Conservation (phyloP, 1,284 basidiomycete genomes). For the Microbotryum scabiosae region DNA sequence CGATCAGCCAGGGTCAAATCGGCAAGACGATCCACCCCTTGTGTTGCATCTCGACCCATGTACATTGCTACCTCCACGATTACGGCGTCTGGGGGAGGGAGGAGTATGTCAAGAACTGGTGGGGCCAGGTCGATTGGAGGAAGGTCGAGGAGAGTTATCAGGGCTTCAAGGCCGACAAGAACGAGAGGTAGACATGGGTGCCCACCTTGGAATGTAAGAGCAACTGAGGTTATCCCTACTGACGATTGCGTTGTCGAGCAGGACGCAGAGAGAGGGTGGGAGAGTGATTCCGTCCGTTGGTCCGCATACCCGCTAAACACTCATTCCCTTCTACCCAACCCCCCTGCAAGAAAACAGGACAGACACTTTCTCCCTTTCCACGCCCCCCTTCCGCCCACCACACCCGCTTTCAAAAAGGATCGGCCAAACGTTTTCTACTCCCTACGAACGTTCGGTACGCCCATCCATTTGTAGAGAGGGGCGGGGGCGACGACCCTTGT, state of each 20-base stretch:
- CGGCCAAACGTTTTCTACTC: neutral
- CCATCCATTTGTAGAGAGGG: neutral
- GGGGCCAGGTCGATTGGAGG: constrained; percentile 78
- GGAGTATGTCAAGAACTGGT: constrained; percentile 80
- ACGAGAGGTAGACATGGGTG: neutral
- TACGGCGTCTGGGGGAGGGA: constrained; percentile 94
- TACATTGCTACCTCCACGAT: constrained; percentile 82
- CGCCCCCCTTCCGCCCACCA: neutral
- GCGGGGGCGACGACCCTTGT: too few species aligned
- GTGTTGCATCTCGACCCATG: constrained; percentile 76
- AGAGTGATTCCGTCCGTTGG: neutral
- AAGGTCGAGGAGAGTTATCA: constrained; percentile 52
- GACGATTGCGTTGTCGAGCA: neutral
- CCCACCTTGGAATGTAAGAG: neutral
- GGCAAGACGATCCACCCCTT: constrained; percentile 54
- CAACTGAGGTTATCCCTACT: neutral
- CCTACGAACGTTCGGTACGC: neutral
- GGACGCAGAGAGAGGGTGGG: neutral
- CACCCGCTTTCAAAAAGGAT: neutral
- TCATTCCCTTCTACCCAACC: neutral
- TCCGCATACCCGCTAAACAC: neutral
- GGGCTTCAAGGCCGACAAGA: constrained; percentile 32
- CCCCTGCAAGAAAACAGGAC: neutral
- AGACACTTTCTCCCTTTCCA: neutral
- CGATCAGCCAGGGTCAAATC: neutral